Base-by-base conservation (phyloP, 176 grass and related monocot genomes). In the Miscanthus lutarioriparius region DNA sequence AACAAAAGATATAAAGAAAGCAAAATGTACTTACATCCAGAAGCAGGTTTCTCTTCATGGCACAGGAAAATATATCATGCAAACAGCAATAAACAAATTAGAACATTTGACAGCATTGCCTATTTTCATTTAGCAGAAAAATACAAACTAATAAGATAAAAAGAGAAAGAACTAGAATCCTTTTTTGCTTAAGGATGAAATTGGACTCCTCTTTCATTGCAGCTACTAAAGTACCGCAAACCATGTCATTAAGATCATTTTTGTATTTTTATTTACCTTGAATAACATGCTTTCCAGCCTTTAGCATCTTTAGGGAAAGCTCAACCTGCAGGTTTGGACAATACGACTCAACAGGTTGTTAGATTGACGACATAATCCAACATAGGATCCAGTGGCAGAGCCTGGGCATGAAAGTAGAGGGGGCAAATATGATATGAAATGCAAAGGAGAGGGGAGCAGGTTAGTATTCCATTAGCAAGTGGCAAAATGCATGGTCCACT, bases 221-320 rank as follows among this genome's bases (percentile, higher is more conserved):
- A 40, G 47, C 22, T 74, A 48, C 22, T 48, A 48, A 12, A 72
- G 35, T n/a, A 83, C 2, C 15, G 8, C 67, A 80, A 72, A 71
- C 70, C 45, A 75, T n/a, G 44, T 30, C 23, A 5, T 49, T 58
- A 65, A 74, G 49, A 72, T 62, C 3, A 19, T 22, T 14, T 77
- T 74, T 56, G 4, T 73, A 79, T 82, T 32, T 22, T 39, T 32
- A 3, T 53, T 69, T 95, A 98, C 96, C 96, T 98, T 98, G 96
- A 74, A 98, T 93, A 62, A 94, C 93, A 84, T 98, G 96, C 59
- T 98, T 98, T 88, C 91, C 91, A 36, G 91, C 91, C 89, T 86
- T 92, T 5, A 98, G 88, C 89, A 98, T 86, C 74, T 88, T 95
- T 78, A 92, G 78, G 43, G 96, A 98, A 80, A 95, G 85, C n/a